Evolutionary conservation across 1,284 basidiomycete genomes (phyloP).

Genomic region (Moesziomyces sp.): DNA sequence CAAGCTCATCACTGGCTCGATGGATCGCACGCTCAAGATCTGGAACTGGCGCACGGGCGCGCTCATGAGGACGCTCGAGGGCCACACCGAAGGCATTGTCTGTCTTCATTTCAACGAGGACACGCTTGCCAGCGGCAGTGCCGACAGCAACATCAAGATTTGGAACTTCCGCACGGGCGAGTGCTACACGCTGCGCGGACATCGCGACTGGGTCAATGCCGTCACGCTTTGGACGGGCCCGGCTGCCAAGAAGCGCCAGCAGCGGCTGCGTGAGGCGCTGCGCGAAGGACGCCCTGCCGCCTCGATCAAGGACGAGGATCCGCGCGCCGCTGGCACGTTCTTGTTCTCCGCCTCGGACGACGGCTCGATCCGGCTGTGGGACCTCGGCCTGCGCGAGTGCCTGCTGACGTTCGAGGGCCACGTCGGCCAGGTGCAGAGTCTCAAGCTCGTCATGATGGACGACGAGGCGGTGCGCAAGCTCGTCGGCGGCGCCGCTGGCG

Average conservation of each 20-base stretch:
- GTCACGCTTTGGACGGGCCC: slow-evolving; percentile 90
- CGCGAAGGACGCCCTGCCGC: slow-evolving; percentile 68
- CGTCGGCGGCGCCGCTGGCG: slow-evolving; percentile 60
- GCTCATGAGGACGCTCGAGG: slow-evolving; percentile 85
- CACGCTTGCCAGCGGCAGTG: slow-evolving; percentile 76
- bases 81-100: slow-evolving; percentile 91
- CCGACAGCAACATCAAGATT: slow-evolving; percentile 68
- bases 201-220: slow-evolving; percentile 95
- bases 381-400: slow-evolving; percentile 82
- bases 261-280: slow-evolving; percentile 41
- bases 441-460: slow-evolving; percentile 77
- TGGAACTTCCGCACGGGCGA: slow-evolving; percentile 95
- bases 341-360: slow-evolving; percentile 97
- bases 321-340: slow-evolving; percentile 54
- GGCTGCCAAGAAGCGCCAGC: slow-evolving; percentile 59
- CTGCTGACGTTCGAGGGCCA: slow-evolving; percentile 88
- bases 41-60: slow-evolving; percentile 98
- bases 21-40: slow-evolving; percentile 95
- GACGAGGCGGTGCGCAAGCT: slow-evolving; percentile 61
- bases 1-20: slow-evolving; percentile 94
- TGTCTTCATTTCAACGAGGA: slow-evolving; percentile 92
- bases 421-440: slow-evolving; percentile 91
- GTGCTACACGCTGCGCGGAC: slow-evolving; percentile 90
- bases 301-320: slow-evolving; percentile 68
- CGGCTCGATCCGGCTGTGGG: slow-evolving; percentile 92